Evolutionary conservation across 768 basidiomycete genomes (phyloP).

Genomic region (Gloeopeniophorella convolvens): DNA sequence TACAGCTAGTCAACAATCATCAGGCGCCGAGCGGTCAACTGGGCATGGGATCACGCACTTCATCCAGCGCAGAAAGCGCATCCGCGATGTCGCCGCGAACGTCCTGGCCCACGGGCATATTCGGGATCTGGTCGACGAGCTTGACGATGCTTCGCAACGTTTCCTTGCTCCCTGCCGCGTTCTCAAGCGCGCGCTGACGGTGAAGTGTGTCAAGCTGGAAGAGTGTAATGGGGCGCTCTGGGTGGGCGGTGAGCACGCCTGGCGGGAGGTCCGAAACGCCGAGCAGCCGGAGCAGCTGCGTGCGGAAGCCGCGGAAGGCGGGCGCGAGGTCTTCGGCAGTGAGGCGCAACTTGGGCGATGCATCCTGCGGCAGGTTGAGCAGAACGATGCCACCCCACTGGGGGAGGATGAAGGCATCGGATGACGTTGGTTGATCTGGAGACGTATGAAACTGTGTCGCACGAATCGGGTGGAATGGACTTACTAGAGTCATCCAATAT

Average conservation of each 20-base stretch:
- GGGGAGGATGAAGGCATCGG: constrained; percentile 78
- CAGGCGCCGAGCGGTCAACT: neutral
- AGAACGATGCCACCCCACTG: constrained; percentile 92
- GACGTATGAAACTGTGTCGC: neutral
- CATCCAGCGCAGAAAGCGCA: constrained; percentile 65
- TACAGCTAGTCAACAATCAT: constrained; percentile 32
- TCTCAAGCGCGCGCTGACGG: constrained; percentile 64
- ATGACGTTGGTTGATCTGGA: constrained; percentile 42
- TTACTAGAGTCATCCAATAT: constrained; percentile 54
- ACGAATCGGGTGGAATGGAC: neutral
- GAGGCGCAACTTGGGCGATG: constrained; percentile 31
- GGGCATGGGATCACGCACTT: constrained; percentile 44
- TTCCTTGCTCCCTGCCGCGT: constrained; percentile 57
- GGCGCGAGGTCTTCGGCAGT: constrained; percentile 40
- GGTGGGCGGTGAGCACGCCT: constrained; percentile 31
- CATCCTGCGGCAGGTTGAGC: constrained; percentile 45
- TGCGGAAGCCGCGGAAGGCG: constrained; percentile 57
- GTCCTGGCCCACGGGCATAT: constrained; percentile 83
- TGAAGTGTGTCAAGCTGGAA: constrained; percentile 84
- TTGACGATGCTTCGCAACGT: constrained; percentile 79
- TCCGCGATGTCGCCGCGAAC: constrained; percentile 67
- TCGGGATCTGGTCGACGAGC: constrained; percentile 77
- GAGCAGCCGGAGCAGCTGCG: constrained; percentile 73
- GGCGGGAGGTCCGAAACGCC: constrained; percentile 63
- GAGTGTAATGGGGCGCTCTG: constrained; percentile 37